Base-by-base conservation (phyloP, 768 basidiomycete genomes). In the Xerocomus potaroensis region DNA sequence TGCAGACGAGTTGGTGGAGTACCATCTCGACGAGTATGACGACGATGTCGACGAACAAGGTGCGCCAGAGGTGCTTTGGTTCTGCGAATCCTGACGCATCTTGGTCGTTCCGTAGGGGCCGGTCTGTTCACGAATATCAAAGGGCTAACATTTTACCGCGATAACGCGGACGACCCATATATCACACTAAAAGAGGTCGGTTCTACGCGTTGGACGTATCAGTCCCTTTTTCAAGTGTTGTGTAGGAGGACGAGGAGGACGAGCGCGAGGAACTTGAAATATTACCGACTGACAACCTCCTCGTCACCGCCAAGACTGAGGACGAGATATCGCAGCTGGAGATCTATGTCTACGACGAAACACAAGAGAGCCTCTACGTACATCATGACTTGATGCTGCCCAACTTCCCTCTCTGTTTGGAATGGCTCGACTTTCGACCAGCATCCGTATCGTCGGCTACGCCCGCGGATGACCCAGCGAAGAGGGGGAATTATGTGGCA, bases 371-470 rank as follows among this genome's bases (percentile, higher is more conserved):
- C 63, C 79, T 98, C 34, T 98, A 93, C 63, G 88, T 87, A 31
- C 96, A 98, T 65, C 96, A 99, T 68, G 96, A 99, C 66, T 77
- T 97, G 64, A 91, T 99, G 84, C 79, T 99, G 24, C 93, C 95
- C 53, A 91, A 91, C 54, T 93, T 97, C 68, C 96, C 96, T 8
- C 84, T 99, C 48, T 98, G 95, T 59, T 87, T 99, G 48, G 96
- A 99, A 75, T 99, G 96, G 96, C 84, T 97, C 49, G 91, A 98
- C 65, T 97, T 92, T 67, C 79, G 85, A n/a, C 89, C 91, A 19
- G 68, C 83, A 47, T 69, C 76, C 47, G 64, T 75, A 22, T 72
- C 73, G 27, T 54, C 70, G 49, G 52, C n/a, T n/a, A n/a, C 66
- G 56, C 48, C 65, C 43, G 43, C 61, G 18, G 58, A 65, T 14